Evolutionary conservation across 345 rosid genomes (phyloP).

Genomic region (Microthlaspi erraticum): DNA sequence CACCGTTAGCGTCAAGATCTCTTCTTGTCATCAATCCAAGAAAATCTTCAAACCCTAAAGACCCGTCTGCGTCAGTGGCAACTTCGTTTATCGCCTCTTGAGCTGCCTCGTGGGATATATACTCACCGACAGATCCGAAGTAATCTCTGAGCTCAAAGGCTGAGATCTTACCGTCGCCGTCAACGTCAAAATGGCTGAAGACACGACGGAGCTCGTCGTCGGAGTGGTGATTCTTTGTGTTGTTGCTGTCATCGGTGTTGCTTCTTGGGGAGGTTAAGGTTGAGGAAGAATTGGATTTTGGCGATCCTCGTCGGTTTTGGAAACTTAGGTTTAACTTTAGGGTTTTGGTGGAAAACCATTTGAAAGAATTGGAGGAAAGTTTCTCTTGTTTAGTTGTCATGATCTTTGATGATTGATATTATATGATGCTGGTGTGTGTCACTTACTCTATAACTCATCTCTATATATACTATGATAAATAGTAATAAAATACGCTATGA

Average conservation of each 20-base stretch:
- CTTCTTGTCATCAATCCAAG: conserved; percentile 58
- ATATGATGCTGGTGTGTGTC: conserved; percentile 27
- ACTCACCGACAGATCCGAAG: conserved; percentile 78
- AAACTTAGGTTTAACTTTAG: conserved; percentile 41
- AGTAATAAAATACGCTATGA: neutral
- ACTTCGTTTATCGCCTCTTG: conserved; percentile 59
- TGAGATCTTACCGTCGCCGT: conserved; percentile 81
- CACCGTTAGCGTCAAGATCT: conserved; percentile 35
- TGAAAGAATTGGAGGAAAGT: conserved; percentile 40
- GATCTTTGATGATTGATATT: conserved; percentile 28
- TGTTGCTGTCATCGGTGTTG: conserved; percentile 10
- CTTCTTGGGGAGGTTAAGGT: conserved; percentile 38
- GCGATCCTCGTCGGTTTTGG: conserved; percentile 34
- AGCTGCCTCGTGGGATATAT: conserved; percentile 65
- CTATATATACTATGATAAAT: conserved; percentile 32
- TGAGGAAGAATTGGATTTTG: conserved; percentile 39
- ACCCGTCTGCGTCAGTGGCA: conserved; percentile 68
- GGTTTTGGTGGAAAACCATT: conserved; percentile 42
- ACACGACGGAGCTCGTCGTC: conserved; percentile 59
- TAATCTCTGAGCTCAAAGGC: conserved; percentile 67
- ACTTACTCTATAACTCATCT: conserved; percentile 3
- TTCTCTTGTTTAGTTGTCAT: conserved; percentile 38
- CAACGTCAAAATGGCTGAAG: conserved; percentile 65
- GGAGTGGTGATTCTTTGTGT: conserved; percentile 18
- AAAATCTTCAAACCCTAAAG: conserved; percentile 74